Conservation (phyloP, 2,329 filamentous ascomycete species). For the Fusarium nurragi region DNA sequence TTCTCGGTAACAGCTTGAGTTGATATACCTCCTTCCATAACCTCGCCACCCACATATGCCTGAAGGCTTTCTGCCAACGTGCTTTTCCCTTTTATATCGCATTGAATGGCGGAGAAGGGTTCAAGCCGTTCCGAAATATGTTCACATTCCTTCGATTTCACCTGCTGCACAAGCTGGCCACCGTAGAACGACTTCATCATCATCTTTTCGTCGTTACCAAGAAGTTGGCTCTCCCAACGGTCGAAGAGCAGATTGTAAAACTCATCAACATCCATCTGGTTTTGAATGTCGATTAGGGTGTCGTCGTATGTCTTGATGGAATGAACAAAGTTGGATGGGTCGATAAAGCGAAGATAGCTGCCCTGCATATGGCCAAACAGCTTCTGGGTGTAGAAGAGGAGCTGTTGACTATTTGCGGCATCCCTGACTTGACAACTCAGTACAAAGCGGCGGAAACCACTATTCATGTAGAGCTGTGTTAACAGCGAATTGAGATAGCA, state of each 20-base stretch:
- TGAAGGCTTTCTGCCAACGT: constrained; percentile 86
- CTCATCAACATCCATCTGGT: constrained; percentile 98
- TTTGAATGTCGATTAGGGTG: constrained; percentile 81
- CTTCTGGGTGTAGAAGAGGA: constrained; percentile 80
- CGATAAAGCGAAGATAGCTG: constrained; percentile 76
- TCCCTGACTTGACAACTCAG: constrained; percentile 70
- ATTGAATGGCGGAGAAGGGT: constrained; percentile 92
- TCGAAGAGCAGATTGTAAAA: constrained; percentile 96
- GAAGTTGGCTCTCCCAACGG: constrained; percentile 85
- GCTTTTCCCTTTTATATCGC: constrained; percentile 92
- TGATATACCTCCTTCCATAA: constrained; percentile 83
- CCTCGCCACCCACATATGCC: constrained; percentile 95
- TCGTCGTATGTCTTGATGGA: constrained; percentile 87
- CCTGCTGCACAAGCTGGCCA: constrained; percentile 90
- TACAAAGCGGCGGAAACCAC: constrained; percentile 86
- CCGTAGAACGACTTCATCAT: constrained; percentile 86
- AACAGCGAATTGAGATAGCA: constrained; percentile 97
- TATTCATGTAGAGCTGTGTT: constrained; percentile 96
- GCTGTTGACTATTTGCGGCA: constrained; percentile 64
- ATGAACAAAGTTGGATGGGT: constrained; percentile 76
- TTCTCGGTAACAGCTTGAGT: not conserved
- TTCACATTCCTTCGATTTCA: constrained; percentile 92
- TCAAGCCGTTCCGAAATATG: constrained; percentile 93
- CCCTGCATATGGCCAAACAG: constrained; percentile 90
- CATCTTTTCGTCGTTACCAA: constrained; percentile 72